These are phyloP conservation scores for Trichoderma endophyticum DNA, from an alignment of 2,329 filamentous ascomycete species.

Conservation along the genomic window DNA sequence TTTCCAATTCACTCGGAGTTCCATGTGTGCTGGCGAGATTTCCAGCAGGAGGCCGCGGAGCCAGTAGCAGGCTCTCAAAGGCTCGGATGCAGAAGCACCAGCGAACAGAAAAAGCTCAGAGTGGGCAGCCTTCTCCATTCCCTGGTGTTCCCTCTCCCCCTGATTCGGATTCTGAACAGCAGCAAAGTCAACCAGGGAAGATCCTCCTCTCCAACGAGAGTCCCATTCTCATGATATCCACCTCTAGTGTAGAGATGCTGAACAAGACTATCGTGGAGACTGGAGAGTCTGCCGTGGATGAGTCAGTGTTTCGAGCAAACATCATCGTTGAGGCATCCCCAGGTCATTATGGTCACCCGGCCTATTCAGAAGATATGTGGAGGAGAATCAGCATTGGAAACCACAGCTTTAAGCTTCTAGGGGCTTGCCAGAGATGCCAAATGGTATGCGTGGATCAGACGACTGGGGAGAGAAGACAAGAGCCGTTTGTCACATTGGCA, in stretches of 20 bases:
- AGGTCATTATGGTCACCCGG: constrained; percentile 39
- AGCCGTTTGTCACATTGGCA: constrained; percentile 83
- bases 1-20: constrained; percentile 69
- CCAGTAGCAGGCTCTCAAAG: constrained; percentile 66
- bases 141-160: constrained; percentile 53
- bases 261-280: constrained; percentile 66
- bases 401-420: constrained; percentile 67
- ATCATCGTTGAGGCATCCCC: constrained; percentile 61
- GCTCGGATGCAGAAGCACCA: constrained; percentile 63
- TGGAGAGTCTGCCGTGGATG: constrained; percentile 63
- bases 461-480: constrained; percentile 72
- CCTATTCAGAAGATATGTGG: constrained; percentile 85
- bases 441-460: constrained; percentile 94
- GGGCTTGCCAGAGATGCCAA: constrained; percentile 83
- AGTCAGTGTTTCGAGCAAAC: constrained; percentile 84
- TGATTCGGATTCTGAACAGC: constrained; percentile 53
- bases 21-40: constrained; percentile 84
- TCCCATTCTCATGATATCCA: constrained; percentile 81
- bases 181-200: constrained; percentile 35
- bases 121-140: constrained; percentile 51
- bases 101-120: constrained; percentile 22
- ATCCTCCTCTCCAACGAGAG: constrained; percentile 91
- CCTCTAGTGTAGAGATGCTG: constrained; percentile 72
- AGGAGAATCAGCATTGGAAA: constrained; percentile 61
- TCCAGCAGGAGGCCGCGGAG: constrained; percentile 61